Evolutionary conservation across 257 asterid species (phyloP), one percentile per base, ranked within the genome.

Genomic region (Gentiana dahurica): DNA sequence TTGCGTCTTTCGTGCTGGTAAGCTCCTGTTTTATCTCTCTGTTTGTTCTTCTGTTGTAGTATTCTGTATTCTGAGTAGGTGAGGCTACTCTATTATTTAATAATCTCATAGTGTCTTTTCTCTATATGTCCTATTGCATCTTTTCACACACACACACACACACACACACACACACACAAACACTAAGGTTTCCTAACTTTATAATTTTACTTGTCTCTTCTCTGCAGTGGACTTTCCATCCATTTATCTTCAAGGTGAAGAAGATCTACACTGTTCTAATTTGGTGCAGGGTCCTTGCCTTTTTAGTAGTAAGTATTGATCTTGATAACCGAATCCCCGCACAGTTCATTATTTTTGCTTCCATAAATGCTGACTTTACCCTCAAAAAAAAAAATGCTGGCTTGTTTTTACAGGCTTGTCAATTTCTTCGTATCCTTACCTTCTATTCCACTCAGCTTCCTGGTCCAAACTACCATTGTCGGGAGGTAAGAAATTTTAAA

Each of bases 161-260:
- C 54, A 8, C 9, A 7, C 51, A 10, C 9, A 2, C 35, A 37
- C 34, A 32, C 13, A 43, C 54, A 8, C 9, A 7, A 48, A 10
- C 9, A 39, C 55, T 7, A 8, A 9, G 51, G 8, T 57, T 46
- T 59, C 45, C 57, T 63, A 55, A 59, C 45, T 12, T 69, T 53
- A 41, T 35, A 57, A 8, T 68, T 36, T 59, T 6, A 12, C 49
- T 61, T 60, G 49, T 36, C 53, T 66, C 63, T 72, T 68, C 57
- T 73, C 58, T 74, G 81, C 87, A 92, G 99, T 92, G 99, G 97
- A 92, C 95, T 35, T 92, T 92, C 89, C 91, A 88, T 77, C 99
- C 99, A 67, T 92, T 92, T 74, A 67, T 88, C 71, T 55, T 80
- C 54, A 92, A 92, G 84, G 80, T 73, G 83, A 89, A 88, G 77